These are phyloP conservation scores for Rhododendron ovatum DNA, from an alignment of 148 eudicot species.

Conservation along the genomic window DNA sequence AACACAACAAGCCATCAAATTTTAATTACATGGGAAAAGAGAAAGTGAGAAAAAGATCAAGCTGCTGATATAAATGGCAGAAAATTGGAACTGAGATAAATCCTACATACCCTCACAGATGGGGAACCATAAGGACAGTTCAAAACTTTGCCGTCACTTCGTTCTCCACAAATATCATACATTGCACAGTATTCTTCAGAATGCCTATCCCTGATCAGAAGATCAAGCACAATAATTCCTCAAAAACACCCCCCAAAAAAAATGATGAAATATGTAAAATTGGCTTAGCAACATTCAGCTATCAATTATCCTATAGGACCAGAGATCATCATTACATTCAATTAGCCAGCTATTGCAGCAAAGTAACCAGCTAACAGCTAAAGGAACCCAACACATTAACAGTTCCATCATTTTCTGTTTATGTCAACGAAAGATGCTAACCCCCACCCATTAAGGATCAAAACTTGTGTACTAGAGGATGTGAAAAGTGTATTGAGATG, in stretches of 20 bases:
- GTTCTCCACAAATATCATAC: constrained; percentile 72
- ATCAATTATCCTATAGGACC: neutral
- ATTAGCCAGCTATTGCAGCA: neutral
- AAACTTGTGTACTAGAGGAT: neutral
- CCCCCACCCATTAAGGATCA: neutral
- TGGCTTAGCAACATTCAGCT: neutral
- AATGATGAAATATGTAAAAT: neutral
- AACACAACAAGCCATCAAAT: neutral
- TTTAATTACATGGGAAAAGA: neutral
- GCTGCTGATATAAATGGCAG: neutral
- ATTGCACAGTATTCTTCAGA: constrained; percentile 57
- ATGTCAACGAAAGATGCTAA: neutral
- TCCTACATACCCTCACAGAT: constrained; percentile 42
- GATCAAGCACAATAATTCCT: constrained; percentile 15
- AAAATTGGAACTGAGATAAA: neutral
- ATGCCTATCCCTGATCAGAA: constrained; percentile 42
- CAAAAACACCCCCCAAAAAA: neutral
- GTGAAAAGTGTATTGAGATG: neutral
- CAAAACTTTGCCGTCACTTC: constrained; percentile 53
- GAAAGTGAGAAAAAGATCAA: neutral
- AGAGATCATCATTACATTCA: neutral
- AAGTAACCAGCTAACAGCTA: neutral
- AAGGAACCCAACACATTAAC: neutral
- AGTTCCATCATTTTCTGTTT: neutral
- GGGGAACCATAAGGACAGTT: constrained; percentile 60